Evolutionary conservation across 1,284 basidiomycete species (phyloP), one percentile per base, ranked within the genome.

Genomic region (Cryptococcus sp.): DNA sequence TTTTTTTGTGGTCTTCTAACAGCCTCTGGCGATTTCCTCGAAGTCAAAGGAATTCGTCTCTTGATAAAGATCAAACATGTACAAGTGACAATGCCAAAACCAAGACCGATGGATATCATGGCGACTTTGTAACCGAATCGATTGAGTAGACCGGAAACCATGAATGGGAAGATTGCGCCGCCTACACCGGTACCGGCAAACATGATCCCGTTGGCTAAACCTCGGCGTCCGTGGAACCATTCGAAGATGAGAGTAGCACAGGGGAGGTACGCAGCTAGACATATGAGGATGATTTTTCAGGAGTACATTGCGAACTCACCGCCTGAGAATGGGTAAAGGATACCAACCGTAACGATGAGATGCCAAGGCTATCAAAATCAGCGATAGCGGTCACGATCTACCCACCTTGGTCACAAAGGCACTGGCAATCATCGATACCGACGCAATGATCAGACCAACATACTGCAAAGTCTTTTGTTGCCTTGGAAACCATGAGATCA

Each of bases 91-190:
- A 68, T 23, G 14, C 52, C 56, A 49, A 71, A 74, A 1, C 61
- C 69, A 14, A 74, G n/a, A 2, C 68, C 73, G 4, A 78, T 53
- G 6, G 65, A 56, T 32, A 73, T 64, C 67, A 77, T 73, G 0
- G 73, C 69, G 10, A 69, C 66, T 49, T 71, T 72, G 65, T 76
- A 76, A 10, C 76, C 74, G 53, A 75, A 73, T n/a, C 55, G 41
- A 5, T 46, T 42, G n/a, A 78, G 62, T 3, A 77, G 63, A 11
- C 63, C 65, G 41, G 60, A 54, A 41, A 74, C 66, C 43, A 78
- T 53, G 51, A 74, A 70, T 1, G 74, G 76, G 57, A 73, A 76
- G 46, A 73, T 61, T 4, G 69, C 66, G 13, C 76, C 76, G 14
- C 74, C 73, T 2, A 67, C 53, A 4, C 76, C 76, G 1, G 73